Evolutionary conservation across 148 eudicot genomes (phyloP).

Genomic region (Polygonum maritimum): DNA sequence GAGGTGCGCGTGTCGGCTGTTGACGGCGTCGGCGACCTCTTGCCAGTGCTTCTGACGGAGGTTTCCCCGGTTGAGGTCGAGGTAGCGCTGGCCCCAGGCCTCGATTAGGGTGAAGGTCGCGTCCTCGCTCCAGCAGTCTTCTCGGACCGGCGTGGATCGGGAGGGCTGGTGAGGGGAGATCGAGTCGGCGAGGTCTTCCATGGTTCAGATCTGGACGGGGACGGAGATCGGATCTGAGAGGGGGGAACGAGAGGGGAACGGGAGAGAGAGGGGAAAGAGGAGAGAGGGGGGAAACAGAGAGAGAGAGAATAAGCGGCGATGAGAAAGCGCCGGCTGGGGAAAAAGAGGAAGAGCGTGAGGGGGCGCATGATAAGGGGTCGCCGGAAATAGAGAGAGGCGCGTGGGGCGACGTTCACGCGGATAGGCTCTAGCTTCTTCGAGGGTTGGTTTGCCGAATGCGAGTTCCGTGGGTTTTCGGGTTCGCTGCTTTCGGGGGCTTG

Average conservation of each 20-base stretch:
- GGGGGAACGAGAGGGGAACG: neutral
- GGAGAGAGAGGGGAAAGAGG: conserved; percentile 3
- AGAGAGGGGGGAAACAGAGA: neutral
- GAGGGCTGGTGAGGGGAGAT: conserved; percentile 22
- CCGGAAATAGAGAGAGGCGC: conserved; percentile 19
- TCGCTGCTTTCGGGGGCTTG: conserved; percentile 1
- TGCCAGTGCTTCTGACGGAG: conserved; percentile 84
- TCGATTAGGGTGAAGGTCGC: conserved; percentile 64
- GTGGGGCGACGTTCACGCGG: conserved; percentile 19
- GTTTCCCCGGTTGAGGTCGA: conserved; percentile 66
- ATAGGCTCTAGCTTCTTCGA: neutral
- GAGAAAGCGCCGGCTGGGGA: conserved; percentile 28
- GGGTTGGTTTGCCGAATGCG: conserved; percentile 2
- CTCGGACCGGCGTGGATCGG: conserved; percentile 41
- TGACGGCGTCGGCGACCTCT: conserved; percentile 68
- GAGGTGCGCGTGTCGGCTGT: conserved; percentile 44
- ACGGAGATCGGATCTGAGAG: neutral
- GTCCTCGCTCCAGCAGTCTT: conserved; percentile 81
- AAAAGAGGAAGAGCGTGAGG: conserved; percentile 12
- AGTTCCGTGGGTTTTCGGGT: conserved; percentile 7
- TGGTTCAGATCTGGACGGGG: conserved; percentile 12
- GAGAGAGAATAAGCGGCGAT: conserved; percentile 22
- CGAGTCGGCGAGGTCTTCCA: conserved; percentile 36
- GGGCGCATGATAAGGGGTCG: conserved; percentile 27
- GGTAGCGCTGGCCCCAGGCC: conserved; percentile 63